Evolutionary conservation across 78 protist genomes (phyloP).

Genomic region (Speleostelium caveatum): DNA sequence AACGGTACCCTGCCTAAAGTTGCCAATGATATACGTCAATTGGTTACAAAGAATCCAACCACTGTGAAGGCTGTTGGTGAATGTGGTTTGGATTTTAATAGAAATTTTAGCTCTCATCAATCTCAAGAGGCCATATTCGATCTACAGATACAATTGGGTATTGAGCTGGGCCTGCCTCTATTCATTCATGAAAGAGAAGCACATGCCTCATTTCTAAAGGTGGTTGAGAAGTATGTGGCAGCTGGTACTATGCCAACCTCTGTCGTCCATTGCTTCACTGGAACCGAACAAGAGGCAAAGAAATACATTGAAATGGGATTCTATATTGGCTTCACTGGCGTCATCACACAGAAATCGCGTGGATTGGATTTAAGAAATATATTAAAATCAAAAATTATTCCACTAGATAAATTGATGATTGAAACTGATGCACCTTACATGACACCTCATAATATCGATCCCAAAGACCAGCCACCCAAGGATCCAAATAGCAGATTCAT

Average conservation of each 20-base stretch:
- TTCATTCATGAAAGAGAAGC: conserved; percentile 83
- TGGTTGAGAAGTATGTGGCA: not conserved
- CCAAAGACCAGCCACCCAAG: conserved; percentile 17
- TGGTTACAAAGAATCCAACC: not conserved
- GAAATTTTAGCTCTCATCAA: conserved; percentile 52
- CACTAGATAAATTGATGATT: conserved; percentile 71
- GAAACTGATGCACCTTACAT: conserved; percentile 82
- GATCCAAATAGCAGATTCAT: not conserved
- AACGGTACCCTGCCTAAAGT: not conserved
- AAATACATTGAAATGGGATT: conserved; percentile 37
- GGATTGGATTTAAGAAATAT: conserved; percentile 43
- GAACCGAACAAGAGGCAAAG: conserved; percentile 51
- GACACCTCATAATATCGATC: conserved; percentile 54
- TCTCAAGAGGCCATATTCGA: conserved; percentile 68
- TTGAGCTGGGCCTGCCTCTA: conserved; percentile 60
- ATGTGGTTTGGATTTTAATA: conserved; percentile 80
- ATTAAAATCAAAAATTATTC: conserved; percentile 24
- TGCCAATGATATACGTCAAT: not conserved
- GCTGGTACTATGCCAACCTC: conserved; percentile 51
- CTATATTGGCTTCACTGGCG: conserved; percentile 78
- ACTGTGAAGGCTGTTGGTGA: conserved; percentile 77
- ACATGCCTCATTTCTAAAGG: conserved; percentile 28
- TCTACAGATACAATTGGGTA: conserved; percentile 63
- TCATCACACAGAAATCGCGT: conserved; percentile 50
- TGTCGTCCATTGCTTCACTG: conserved; percentile 79